These are phyloP conservation scores for Talaromyces sp. DNA, from an alignment of 2,329 filamentous ascomycete genomes.

Conservation along the genomic window DNA sequence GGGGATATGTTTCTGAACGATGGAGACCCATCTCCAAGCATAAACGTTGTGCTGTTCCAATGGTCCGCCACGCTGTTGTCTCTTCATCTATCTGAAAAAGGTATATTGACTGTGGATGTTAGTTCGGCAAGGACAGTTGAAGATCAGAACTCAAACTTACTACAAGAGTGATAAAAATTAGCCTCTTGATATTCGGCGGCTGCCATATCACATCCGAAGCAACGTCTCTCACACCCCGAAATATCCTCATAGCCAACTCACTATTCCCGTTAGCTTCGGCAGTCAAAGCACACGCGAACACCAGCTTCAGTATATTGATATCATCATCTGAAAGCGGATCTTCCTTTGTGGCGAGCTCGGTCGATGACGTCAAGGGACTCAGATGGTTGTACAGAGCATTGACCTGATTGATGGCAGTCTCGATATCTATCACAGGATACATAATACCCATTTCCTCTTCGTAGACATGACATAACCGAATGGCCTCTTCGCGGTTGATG, in stretches of 20 bases:
- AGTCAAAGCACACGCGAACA: slow-evolving; percentile 72
- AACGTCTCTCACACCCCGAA: slow-evolving; percentile 69
- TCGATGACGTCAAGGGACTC: slow-evolving; percentile 20
- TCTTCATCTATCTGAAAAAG: slow-evolving; percentile 85
- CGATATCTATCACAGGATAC: slow-evolving; percentile 78
- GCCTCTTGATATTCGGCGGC: slow-evolving; percentile 56
- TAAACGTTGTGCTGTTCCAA: slow-evolving; percentile 76
- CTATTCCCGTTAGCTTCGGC: slow-evolving; percentile 77
- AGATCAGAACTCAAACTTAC: slow-evolving; percentile 23
- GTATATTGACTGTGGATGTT: slow-evolving; percentile 58
- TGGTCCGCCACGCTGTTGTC: slow-evolving; percentile 80
- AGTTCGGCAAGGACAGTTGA: not conserved
- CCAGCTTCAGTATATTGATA: slow-evolving; percentile 71
- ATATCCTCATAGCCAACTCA: slow-evolving; percentile 67
- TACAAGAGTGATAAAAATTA: slow-evolving; percentile 56
- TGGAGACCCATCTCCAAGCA: slow-evolving; percentile 81
- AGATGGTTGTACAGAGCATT: slow-evolving; percentile 56
- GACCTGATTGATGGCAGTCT: slow-evolving; percentile 65
- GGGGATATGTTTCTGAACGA: slow-evolving; percentile 66
- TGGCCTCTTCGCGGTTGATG: slow-evolving; percentile 70
- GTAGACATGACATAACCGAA: slow-evolving; percentile 71
- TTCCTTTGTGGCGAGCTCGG: not conserved
- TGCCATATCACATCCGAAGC: slow-evolving; percentile 63
- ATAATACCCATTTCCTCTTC: slow-evolving; percentile 85
- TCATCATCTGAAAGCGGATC: slow-evolving; percentile 40